phyloP scores from a whole-genome alignment of 495 filamentous ascomycete species.

The Tuber borchii region DNA sequence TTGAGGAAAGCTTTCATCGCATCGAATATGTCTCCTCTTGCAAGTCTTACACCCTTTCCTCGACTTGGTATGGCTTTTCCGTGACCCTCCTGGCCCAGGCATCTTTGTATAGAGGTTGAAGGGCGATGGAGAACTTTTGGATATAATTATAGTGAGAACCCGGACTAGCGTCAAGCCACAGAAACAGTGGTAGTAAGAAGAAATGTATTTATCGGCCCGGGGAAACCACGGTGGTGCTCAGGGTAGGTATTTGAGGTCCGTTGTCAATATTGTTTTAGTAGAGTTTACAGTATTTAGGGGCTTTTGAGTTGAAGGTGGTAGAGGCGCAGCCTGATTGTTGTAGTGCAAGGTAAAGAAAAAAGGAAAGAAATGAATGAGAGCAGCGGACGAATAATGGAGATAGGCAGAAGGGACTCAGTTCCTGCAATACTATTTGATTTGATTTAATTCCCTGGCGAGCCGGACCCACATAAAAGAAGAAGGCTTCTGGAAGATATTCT shows the following conservation, averaged over 20 bases:
- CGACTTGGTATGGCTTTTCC: constrained; percentile 85
- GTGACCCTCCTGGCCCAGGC: constrained; percentile 30
- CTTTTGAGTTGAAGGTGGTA: constrained; percentile 20
- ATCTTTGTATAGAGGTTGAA: constrained; percentile 25
- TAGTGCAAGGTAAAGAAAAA: neutral
- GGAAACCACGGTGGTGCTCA: constrained; percentile 31
- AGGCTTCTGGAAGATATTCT: constrained; percentile 5
- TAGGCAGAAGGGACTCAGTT: neutral
- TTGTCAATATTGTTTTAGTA: constrained; percentile 26
- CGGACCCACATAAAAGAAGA: constrained; percentile 3
- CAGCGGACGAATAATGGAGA: neutral
- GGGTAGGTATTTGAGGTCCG: constrained; percentile 34
- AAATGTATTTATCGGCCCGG: constrained; percentile 23
- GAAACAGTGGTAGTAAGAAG: constrained; percentile 22
- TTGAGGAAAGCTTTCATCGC: constrained; percentile 95
- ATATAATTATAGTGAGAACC: constrained; percentile 33
- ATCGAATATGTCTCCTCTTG: constrained; percentile 94
- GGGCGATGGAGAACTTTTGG: constrained; percentile 13
- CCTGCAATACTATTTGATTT: neutral
- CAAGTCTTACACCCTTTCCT: constrained; percentile 95
- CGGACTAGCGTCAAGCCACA: constrained; percentile 26
- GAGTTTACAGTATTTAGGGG: constrained; percentile 18
- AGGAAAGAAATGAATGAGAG: neutral
- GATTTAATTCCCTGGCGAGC: neutral
- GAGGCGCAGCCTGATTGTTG: constrained; percentile 31